Conservation (phyloP, 495 filamentous ascomycete species). For the Talaromyces borbonicus region DNA sequence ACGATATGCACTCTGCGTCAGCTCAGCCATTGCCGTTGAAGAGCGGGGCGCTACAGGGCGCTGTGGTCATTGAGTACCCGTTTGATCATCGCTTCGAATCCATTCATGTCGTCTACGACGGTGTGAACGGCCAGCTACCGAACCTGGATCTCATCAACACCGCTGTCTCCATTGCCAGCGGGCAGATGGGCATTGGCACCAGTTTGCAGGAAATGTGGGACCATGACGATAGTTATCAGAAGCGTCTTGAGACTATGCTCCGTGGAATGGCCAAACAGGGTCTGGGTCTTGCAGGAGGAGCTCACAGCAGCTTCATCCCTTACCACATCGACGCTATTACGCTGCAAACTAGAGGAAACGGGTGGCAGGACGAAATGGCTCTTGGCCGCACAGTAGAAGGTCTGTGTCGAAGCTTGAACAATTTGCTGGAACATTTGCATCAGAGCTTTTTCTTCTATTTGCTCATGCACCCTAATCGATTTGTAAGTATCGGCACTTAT, state of each 20-base stretch:
- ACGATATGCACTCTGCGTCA: slow-evolving; percentile 64
- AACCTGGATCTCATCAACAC: slow-evolving; percentile 96
- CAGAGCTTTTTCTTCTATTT: slow-evolving; percentile 99
- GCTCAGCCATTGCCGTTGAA: slow-evolving; percentile 80
- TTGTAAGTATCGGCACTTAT: slow-evolving; percentile 97
- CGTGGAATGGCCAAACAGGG: slow-evolving; percentile 90
- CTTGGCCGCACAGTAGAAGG: slow-evolving; percentile 84
- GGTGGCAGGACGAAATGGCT: slow-evolving; percentile 96
- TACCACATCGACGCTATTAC: slow-evolving; percentile 98
- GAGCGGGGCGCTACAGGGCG: slow-evolving; percentile 87
- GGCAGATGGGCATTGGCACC: slow-evolving; percentile 83
- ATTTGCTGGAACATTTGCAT: slow-evolving; percentile 90
- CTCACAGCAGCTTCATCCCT: slow-evolving; percentile 91
- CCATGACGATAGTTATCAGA: slow-evolving; percentile 72
- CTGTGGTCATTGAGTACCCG: slow-evolving; percentile 86
- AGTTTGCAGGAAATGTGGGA: slow-evolving; percentile 78
- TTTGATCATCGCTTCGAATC: slow-evolving; percentile 73
- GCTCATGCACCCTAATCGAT: slow-evolving; percentile 78
- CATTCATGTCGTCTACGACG: slow-evolving; percentile 88
- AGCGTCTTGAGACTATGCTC: slow-evolving; percentile 80
- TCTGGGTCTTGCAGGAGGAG: slow-evolving; percentile 78
- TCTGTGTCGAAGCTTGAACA: slow-evolving; percentile 85
- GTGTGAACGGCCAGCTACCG: slow-evolving; percentile 89
- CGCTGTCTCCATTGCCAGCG: slow-evolving; percentile 73
- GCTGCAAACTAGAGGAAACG: slow-evolving; percentile 76